phyloP scores from a whole-genome alignment of 2,329 filamentous ascomycete genomes.

The Penicillium sp. region DNA sequence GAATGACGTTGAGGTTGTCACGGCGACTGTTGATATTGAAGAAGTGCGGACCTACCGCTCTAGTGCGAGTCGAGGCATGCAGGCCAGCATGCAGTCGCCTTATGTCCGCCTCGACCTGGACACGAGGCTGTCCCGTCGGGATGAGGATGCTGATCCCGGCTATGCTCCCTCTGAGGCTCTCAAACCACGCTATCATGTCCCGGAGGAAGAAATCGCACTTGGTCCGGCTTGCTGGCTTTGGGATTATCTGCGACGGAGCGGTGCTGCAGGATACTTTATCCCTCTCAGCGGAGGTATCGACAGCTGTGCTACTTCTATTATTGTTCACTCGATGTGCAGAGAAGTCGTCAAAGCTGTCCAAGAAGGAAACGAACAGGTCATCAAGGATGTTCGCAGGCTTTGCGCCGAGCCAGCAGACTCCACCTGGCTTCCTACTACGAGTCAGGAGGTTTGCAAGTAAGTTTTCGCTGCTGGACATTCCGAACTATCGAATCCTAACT shows the following conservation, averaged over 20 bases:
- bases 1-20: conserved; percentile 57
- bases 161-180: conserved; percentile 41
- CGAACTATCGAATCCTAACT: not conserved
- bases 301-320: conserved; percentile 33
- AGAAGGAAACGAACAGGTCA: conserved; percentile 42
- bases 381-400: conserved; percentile 47
- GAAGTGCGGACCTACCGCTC: conserved; percentile 41
- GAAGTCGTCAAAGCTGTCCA: conserved; percentile 30
- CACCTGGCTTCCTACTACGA: conserved; percentile 46
- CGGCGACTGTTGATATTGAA: conserved; percentile 61
- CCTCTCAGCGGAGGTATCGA: conserved; percentile 37
- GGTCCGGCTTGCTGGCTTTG: conserved; percentile 58
- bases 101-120: conserved; percentile 34
- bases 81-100: conserved; percentile 26
- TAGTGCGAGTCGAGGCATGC: conserved; percentile 26
- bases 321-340: conserved; percentile 36
- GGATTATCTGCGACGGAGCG: conserved; percentile 35
- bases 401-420: conserved; percentile 42
- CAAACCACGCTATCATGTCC: conserved; percentile 48
- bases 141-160: conserved; percentile 38
- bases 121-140: conserved; percentile 26
- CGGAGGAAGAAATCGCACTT: conserved; percentile 60
- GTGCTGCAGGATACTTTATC: conserved; percentile 33
- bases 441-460: conserved; percentile 51
- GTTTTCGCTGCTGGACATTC: not conserved